phyloP scores from a whole-genome alignment of 306 rosid species.

The Oxytropis ochrocephala region DNA sequence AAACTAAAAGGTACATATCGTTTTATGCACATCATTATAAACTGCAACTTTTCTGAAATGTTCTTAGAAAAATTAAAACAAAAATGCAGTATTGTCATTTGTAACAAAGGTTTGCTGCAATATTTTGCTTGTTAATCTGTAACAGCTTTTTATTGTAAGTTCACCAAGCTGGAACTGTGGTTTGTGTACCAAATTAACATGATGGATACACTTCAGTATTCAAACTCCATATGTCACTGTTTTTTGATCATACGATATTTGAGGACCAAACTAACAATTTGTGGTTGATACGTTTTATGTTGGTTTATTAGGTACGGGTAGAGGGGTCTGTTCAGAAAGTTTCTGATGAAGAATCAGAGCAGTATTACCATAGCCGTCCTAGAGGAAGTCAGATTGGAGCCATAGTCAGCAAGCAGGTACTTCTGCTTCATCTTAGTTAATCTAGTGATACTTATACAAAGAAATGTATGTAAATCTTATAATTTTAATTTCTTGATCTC shows the following conservation, averaged over 20 bases:
- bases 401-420: slow-evolving; percentile 87
- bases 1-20: not conserved
- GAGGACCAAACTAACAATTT: not conserved
- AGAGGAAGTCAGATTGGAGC: slow-evolving; percentile 98
- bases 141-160: not conserved
- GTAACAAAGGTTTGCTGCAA: slow-evolving; percentile 3
- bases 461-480: slow-evolving; percentile 7
- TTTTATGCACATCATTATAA: not conserved
- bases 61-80: not conserved
- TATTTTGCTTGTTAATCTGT: not conserved
- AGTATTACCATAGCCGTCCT: slow-evolving; percentile 94
- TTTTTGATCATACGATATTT: slow-evolving; percentile 1
- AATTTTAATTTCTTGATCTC: slow-evolving; percentile 26
- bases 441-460: not conserved
- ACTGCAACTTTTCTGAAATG: not conserved
- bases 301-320: slow-evolving; percentile 59
- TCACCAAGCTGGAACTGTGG: not conserved
- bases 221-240: not conserved
- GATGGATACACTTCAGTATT: not conserved
- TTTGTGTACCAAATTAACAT: not conserved
- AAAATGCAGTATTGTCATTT: not conserved
- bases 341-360: slow-evolving; percentile 81
- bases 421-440: slow-evolving; percentile 18
- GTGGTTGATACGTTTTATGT: not conserved
- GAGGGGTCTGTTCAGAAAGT: slow-evolving; percentile 85